These are phyloP conservation scores for Boletus pseudopeckii DNA, from an alignment of 768 basidiomycete species.

Conservation along the genomic window DNA sequence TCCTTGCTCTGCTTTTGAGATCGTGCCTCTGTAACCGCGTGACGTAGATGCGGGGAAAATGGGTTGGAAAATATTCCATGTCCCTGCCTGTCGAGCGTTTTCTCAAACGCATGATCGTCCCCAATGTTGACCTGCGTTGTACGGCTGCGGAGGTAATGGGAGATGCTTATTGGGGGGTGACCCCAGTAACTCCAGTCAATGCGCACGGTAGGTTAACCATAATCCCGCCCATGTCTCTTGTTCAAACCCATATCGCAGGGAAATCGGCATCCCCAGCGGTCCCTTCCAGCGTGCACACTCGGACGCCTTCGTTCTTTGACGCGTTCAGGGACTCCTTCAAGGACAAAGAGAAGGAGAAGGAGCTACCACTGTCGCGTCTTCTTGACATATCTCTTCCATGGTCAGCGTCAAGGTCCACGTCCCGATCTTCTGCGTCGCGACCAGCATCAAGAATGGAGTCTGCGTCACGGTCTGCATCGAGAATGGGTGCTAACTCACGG, in stretches of 20 bases:
- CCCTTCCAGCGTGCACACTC: slow-evolving; percentile 10
- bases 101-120: slow-evolving; percentile 72
- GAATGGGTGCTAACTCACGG: slow-evolving; percentile 12
- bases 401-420: slow-evolving; percentile 22
- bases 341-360: slow-evolving; percentile 31
- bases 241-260: slow-evolving; percentile 22
- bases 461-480: slow-evolving; percentile 18
- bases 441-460: slow-evolving; percentile 14
- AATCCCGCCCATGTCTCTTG: not conserved
- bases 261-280: slow-evolving; percentile 31
- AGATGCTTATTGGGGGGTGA: slow-evolving; percentile 62
- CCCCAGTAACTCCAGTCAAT: slow-evolving; percentile 25
- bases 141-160: slow-evolving; percentile 62
- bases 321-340: slow-evolving; percentile 18
- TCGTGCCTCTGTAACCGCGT: not conserved
- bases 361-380: slow-evolving; percentile 26
- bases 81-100: slow-evolving; percentile 61
- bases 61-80: slow-evolving; percentile 72
- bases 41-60: slow-evolving; percentile 67
- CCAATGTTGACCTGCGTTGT: slow-evolving; percentile 78
- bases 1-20: not conserved
- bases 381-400: slow-evolving; percentile 36
- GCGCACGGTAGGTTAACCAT: slow-evolving; percentile 44
- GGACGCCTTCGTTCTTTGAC: slow-evolving; percentile 18
- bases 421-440: slow-evolving; percentile 15